Conservation (phyloP, 306 rosid genomes). For the Prosopis cineraria region DNA sequence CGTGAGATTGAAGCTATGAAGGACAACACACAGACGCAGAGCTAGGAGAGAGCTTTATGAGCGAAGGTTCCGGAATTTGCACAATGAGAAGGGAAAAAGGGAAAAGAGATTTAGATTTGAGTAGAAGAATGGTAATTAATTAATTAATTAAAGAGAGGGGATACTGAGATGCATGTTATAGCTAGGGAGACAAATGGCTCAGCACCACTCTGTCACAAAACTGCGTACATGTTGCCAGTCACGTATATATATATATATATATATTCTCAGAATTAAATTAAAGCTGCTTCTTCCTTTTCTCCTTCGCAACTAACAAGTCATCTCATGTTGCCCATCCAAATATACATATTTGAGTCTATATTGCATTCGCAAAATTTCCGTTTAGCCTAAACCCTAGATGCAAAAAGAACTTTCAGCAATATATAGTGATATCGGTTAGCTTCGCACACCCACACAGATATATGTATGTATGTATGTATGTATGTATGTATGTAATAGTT, state of each 20-base stretch:
- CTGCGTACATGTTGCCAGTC: slow-evolving; percentile 9
- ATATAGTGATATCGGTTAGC: background rate
- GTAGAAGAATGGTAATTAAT: background rate
- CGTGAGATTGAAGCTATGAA: background rate
- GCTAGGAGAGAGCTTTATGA: background rate
- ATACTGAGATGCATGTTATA: background rate
- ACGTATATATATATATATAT: background rate
- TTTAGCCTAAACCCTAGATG: background rate
- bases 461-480: no score
- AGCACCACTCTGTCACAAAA: background rate
- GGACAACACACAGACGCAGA: background rate
- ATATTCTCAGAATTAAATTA: background rate
- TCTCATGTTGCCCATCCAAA: background rate
- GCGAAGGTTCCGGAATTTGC: background rate
- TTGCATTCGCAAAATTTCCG: background rate
- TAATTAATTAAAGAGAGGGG: background rate
- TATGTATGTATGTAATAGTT: no score
- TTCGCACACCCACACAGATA: background rate
- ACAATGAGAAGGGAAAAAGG: background rate
- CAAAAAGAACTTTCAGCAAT: background rate
- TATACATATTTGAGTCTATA: background rate
- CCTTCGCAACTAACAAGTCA: background rate
- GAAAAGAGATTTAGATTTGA: background rate
- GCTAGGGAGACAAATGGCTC: slow-evolving; percentile 17
- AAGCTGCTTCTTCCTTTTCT: background rate